Percentiles rank a stretch among this genome's conserved stretches.
These are phyloP conservation scores for Aureobasidium sp. DNA, from an alignment of 2,329 filamentous ascomycete species.

Conservation along the genomic window DNA sequence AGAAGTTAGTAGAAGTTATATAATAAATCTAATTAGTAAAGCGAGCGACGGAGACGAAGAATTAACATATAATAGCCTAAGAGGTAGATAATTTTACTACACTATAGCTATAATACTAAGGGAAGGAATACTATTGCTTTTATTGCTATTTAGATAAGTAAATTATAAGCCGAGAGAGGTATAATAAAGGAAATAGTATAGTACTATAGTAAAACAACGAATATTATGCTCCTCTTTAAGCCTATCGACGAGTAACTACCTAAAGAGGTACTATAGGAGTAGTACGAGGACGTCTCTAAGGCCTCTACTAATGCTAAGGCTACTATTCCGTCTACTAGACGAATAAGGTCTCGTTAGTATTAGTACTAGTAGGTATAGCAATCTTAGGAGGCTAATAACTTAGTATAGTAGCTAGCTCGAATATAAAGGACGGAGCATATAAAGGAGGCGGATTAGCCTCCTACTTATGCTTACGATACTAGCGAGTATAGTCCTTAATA, in stretches of 20 bases:
- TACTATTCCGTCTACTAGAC: neutral
- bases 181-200: neutral
- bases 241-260: neutral
- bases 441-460: neutral
- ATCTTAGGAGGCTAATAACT: neutral
- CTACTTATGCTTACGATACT: too few relatives aligned
- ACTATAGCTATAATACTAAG: neutral
- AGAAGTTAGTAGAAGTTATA: neutral
- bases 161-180: neutral
- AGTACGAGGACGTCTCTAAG: neutral
- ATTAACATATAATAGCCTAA: neutral
- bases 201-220: neutral
- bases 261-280: neutral
- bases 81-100: neutral
- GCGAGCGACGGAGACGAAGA: neutral
- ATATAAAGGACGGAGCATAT: neutral
- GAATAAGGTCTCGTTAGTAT: neutral
- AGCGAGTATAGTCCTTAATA: too few relatives aligned
- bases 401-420: neutral
- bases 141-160: neutral
- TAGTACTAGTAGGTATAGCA: neutral
- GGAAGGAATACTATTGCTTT: neutral
- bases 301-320: neutral
- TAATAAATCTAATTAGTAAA: neutral
- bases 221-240: neutral